Percentiles rank a stretch among this genome's conserved stretches.
These are phyloP conservation scores for Malus fusca DNA, from an alignment of 306 rosid genomes.

Conservation along the genomic window DNA sequence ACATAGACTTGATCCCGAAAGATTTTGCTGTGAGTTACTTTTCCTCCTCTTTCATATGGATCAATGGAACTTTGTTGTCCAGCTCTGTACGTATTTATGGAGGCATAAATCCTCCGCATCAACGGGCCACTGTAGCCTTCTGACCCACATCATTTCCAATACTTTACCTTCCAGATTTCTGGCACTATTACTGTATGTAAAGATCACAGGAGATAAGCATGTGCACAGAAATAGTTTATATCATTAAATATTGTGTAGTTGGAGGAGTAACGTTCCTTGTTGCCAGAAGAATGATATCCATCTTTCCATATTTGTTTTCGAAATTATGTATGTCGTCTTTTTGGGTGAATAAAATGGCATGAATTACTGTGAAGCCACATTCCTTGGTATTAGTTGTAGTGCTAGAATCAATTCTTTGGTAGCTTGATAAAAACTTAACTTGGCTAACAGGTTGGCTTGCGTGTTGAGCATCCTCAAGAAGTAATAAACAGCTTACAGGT, in stretches of 20 bases:
- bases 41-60: constrained; percentile 8
- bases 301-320: not conserved
- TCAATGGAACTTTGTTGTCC: not conserved
- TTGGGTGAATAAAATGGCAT: not conserved
- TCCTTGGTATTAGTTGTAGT: constrained; percentile 5
- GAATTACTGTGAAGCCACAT: not conserved
- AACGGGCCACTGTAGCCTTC: not conserved
- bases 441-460: constrained; percentile 76
- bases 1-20: constrained; percentile 65
- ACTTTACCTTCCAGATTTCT: not conserved
- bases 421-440: constrained; percentile 12
- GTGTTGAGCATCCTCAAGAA: constrained; percentile 97
- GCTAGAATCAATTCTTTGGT: not conserved
- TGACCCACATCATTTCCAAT: not conserved
- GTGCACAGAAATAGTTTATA: too few species aligned
- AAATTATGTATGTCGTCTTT: not conserved
- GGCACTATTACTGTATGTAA: not conserved
- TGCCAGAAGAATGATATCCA: not conserved
- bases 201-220: not conserved
- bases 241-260: not conserved
- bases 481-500: constrained; percentile 83
- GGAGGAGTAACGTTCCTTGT: not conserved
- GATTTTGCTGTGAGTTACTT: constrained; percentile 80
- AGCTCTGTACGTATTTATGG: not conserved
- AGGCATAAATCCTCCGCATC: constrained; percentile 5